Conservation (phyloP, 768 basidiomycete species). For the Leccinum variicolor region DNA sequence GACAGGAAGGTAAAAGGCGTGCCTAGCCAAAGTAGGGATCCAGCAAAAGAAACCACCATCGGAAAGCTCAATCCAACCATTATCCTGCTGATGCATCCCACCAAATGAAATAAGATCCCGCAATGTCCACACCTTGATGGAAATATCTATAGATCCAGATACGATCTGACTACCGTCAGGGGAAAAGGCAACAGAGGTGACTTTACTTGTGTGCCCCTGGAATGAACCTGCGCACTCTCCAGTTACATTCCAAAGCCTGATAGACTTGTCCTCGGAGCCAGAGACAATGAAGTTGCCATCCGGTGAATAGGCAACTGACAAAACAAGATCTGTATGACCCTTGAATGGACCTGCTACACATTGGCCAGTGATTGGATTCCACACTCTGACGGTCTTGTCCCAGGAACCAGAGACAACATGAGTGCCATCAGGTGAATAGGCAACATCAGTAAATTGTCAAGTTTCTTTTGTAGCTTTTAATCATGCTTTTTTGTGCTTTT, state of each 20-base stretch:
- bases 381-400: constrained; percentile 24
- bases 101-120: not conserved
- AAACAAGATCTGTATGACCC: constrained; percentile 15
- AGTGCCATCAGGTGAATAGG: constrained; percentile 21
- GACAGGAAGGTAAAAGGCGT: constrained; percentile 14
- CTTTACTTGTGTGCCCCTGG: constrained; percentile 3
- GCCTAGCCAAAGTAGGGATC: constrained; percentile 19
- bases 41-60: constrained; percentile 10
- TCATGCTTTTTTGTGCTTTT: no score
- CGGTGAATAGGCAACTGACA: constrained; percentile 18
- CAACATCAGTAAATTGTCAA: no score
- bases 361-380: constrained; percentile 14
- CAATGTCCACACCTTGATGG: constrained; percentile 10
- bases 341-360: constrained; percentile 18
- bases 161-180: constrained; percentile 14
- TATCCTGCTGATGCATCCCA: constrained; percentile 7
- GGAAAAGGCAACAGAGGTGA: constrained; percentile 13
- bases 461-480: no score
- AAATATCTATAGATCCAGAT: constrained; percentile 15
- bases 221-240: constrained; percentile 18
- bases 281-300: constrained; percentile 15
- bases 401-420: constrained; percentile 23
- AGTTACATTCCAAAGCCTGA: constrained; percentile 19
- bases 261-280: constrained; percentile 15
- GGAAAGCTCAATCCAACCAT: constrained; percentile 18